Evolutionary conservation across 2,329 filamentous ascomycete genomes (phyloP), one percentile per base, ranked within the genome.

Genomic region (Botrytis cinerea): DNA sequence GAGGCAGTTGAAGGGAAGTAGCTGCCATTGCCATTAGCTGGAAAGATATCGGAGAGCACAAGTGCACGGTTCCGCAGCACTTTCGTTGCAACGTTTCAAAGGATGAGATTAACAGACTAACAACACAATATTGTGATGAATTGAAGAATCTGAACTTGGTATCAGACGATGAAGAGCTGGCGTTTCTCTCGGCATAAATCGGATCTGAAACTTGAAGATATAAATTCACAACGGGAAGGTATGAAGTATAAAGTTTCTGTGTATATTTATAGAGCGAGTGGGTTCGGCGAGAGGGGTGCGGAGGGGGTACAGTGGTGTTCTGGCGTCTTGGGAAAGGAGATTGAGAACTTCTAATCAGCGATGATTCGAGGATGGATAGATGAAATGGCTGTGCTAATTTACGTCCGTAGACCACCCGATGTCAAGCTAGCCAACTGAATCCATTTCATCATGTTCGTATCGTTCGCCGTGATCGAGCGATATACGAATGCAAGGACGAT

Each of bases 371-470:
- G 12, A 22, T 9, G 28, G 28, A 51, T 9, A 40, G 28, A 51
- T 38, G 48, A 32, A n/a, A 57, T 57, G 32, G 48, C 32, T 35
- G 40, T n/a, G 61, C n/a, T 10, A 45, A 45, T 18, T 18, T 45
- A 45, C 61, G 14, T 63, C n/a, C n/a, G 40, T 18, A 63, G 40
- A 63, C 38, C 40, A 63, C 60, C 61, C 61, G 38, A 43, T 43
- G n/a, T 28, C 35, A 66, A 51, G 45, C 45, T 43, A 64, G 10
- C 40, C 40, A 46, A 32, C 46, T 12, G 20, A 32, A 46, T 61
- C 10, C n/a, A 38, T 35, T 60, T 4, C 20, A 35, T 60, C 5
- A 25, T 38, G 57, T 60, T 60, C 32, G 32, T 38, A 32, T 60
- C 20, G 9, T 38, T 35, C 57, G 28, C 4, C 40, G 32, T 45